phyloP scores from a whole-genome alignment of 768 basidiomycete species.

The Panus rudis region DNA sequence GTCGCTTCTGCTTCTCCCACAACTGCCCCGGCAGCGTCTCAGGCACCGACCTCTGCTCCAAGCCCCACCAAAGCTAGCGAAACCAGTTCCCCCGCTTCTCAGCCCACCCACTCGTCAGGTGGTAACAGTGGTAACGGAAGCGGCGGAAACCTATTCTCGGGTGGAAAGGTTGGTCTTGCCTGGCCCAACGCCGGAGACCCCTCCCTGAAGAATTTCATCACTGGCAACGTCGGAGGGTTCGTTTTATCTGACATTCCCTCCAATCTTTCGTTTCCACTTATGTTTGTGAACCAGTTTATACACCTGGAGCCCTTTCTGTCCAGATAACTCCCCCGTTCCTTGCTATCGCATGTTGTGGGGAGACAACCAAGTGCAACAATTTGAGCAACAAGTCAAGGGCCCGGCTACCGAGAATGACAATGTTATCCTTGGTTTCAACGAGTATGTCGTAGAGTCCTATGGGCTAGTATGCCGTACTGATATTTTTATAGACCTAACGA shows the following conservation, averaged over 20 bases:
- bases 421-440: slow-evolving; percentile 59
- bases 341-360: slow-evolving; percentile 73
- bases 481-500: slow-evolving; percentile 56
- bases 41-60: slow-evolving; percentile 3
- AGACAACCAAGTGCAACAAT: slow-evolving; percentile 41
- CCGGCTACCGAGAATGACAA: slow-evolving; percentile 39
- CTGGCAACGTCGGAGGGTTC: slow-evolving; percentile 37
- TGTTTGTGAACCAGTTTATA: slow-evolving; percentile 35
- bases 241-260: slow-evolving; percentile 17
- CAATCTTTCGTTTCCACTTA: background rate
- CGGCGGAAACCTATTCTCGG: no score
- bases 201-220: slow-evolving; percentile 46
- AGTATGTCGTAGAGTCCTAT: slow-evolving; percentile 39
- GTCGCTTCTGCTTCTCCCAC: slow-evolving; percentile 13
- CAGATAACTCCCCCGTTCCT: slow-evolving; percentile 39
- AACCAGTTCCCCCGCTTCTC: slow-evolving; percentile 8
- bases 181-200: slow-evolving; percentile 55
- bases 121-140: background rate
- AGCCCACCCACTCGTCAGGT: slow-evolving; percentile 1
- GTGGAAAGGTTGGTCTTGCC: slow-evolving; percentile 51
- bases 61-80: slow-evolving; percentile 12
- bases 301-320: slow-evolving; percentile 56
- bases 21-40: slow-evolving; percentile 6
- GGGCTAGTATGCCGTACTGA: slow-evolving; percentile 26
- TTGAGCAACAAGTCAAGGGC: slow-evolving; percentile 32